A percentile compares a stretch with the other conserved stretches of the same genome.
Conservation (phyloP, 441 rosid genomes). For the Macaranga tanarius region DNA sequence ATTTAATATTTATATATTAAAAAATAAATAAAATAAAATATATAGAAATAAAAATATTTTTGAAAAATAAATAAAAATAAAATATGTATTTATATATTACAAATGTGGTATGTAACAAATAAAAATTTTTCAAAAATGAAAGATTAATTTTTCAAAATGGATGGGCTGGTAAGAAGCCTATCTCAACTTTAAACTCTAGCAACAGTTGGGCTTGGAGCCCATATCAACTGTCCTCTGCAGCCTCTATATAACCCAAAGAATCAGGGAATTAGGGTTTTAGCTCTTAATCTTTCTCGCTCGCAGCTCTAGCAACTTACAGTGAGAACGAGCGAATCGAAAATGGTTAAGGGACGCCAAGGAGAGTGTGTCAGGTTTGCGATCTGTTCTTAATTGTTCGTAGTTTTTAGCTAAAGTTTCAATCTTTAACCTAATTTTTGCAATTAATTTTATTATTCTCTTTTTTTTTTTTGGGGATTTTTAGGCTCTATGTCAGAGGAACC, state of each 20-base stretch:
- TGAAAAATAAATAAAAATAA: no score
- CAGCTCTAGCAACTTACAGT: conserved; percentile 9
- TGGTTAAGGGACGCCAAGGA: conserved; percentile 75
- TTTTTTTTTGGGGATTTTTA: background rate
- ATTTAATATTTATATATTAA: no score
- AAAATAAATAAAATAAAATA: no score
- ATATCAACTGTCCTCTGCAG: background rate
- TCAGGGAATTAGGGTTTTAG: conserved; percentile 27
- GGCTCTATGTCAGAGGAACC: conserved; percentile 81
- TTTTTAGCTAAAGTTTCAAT: background rate
- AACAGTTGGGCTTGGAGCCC: background rate
- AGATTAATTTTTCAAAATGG: no score
- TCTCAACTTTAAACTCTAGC: background rate
- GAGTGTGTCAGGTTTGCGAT: conserved; percentile 52
- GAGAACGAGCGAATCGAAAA: conserved; percentile 24
- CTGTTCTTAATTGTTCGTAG: background rate
- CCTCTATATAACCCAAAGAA: conserved; percentile 3
- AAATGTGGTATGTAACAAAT: no score
- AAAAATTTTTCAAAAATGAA: no score
- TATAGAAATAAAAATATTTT: no score
- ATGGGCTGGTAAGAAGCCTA: background rate
- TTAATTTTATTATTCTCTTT: background rate
- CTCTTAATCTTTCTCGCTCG: background rate
- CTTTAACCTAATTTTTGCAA: background rate
- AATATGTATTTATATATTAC: no score